phyloP scores from a whole-genome alignment of 129 eudicot species.

The Logfia minima region DNA sequence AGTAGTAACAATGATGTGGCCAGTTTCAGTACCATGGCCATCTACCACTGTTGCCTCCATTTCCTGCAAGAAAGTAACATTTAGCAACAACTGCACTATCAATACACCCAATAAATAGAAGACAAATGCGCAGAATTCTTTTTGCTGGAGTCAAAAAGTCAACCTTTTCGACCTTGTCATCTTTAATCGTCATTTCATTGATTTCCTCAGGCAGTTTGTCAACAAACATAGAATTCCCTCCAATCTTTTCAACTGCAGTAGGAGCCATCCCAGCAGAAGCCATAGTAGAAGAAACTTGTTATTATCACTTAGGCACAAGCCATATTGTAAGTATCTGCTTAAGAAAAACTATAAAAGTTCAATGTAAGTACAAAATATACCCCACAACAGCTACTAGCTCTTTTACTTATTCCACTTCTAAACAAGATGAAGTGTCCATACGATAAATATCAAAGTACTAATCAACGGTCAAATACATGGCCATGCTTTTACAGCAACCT shows the following conservation, averaged over 20 bases:
- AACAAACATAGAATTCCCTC: constrained; percentile 42
- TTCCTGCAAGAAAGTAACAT: constrained; percentile 38
- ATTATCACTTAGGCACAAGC: constrained; percentile 8
- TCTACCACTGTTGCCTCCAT: constrained; percentile 64
- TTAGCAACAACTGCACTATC: constrained; percentile 1
- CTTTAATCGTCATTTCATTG: constrained; percentile 63
- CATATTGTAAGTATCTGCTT: constrained; percentile 22
- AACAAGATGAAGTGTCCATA: neutral
- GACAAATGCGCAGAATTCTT: neutral
- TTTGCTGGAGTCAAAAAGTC: neutral
- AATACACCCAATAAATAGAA: neutral
- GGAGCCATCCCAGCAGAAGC: constrained; percentile 38
- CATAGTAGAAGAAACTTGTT: constrained; percentile 22
- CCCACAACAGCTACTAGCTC: too few relatives aligned
- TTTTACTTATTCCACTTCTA: too few relatives aligned
- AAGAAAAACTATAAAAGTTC: constrained; percentile 1
- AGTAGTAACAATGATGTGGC: constrained; percentile 68
- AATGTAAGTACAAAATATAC: neutral
- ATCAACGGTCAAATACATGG: neutral
- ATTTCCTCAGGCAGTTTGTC: constrained; percentile 63
- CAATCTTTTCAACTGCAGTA: constrained; percentile 34
- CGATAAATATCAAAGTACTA: neutral
- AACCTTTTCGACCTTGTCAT: constrained; percentile 61
- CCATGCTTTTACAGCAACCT: neutral
- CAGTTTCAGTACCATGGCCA: constrained; percentile 72